phyloP scores from a whole-genome alignment of 2,329 filamentous ascomycete genomes.

The Diatrype stigma region DNA sequence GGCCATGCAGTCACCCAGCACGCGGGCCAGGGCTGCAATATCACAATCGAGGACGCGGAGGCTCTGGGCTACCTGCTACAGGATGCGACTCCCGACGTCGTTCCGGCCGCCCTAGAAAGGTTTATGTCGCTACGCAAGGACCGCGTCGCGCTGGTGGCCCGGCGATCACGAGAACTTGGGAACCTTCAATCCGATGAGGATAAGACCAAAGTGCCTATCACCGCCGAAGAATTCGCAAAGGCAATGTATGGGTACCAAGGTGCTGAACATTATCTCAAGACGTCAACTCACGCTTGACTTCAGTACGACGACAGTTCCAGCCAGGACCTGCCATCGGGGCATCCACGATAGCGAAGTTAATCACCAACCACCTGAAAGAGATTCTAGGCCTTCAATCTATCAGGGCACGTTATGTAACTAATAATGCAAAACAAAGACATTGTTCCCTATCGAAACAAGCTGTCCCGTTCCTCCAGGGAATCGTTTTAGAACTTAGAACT shows the following conservation, averaged over 20 bases:
- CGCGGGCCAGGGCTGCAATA: slow-evolving; percentile 18
- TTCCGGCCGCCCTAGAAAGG: slow-evolving; percentile 4
- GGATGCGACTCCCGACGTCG: slow-evolving; percentile 8
- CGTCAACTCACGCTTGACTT: background rate
- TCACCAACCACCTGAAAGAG: too few species aligned
- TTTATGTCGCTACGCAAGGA: slow-evolving; percentile 17
- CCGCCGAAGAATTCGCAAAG: slow-evolving; percentile 14
- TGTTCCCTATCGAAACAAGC: too few species aligned
- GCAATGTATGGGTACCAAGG: slow-evolving; percentile 17
- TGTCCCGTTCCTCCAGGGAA: too few species aligned
- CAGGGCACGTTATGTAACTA: too few species aligned
- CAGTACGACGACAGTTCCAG: too few species aligned
- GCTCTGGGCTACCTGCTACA: slow-evolving; percentile 13
- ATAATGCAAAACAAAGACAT: too few species aligned
- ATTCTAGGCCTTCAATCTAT: too few species aligned
- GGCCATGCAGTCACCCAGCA: slow-evolving; percentile 19
- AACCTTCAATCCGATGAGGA: slow-evolving; percentile 12
- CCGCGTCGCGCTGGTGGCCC: slow-evolving; percentile 14
- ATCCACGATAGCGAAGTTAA: too few species aligned
- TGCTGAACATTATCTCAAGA: slow-evolving; percentile 11
- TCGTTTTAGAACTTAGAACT: too few species aligned
- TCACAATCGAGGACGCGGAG: slow-evolving; percentile 21
- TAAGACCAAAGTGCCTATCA: slow-evolving; percentile 12
- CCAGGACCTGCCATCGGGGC: too few species aligned
- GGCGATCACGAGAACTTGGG: slow-evolving; percentile 15